These are phyloP conservation scores for Boletellus ananas DNA, from an alignment of 768 basidiomycete genomes.

Conservation along the genomic window DNA sequence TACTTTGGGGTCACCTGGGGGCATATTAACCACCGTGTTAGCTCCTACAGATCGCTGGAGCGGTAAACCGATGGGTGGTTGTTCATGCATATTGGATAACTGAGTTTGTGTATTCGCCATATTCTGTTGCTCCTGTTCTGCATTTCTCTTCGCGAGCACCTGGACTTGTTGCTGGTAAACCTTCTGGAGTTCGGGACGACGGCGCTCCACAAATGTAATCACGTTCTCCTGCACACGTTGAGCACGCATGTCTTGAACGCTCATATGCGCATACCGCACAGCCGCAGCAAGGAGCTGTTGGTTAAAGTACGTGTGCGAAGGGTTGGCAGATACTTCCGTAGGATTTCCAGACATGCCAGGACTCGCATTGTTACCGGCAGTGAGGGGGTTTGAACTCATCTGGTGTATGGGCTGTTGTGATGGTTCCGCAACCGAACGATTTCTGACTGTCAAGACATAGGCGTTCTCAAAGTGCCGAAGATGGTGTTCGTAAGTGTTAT, in stretches of 20 bases:
- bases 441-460: conserved; percentile 42
- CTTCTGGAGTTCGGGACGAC: conserved; percentile 37
- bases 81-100: conserved; percentile 22
- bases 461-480: conserved; percentile 54
- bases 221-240: conserved; percentile 46
- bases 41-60: conserved; percentile 16
- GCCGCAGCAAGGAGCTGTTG: conserved; percentile 42
- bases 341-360: conserved; percentile 13
- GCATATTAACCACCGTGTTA: conserved; percentile 10
- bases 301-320: conserved; percentile 5
- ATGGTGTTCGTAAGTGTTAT: conserved; percentile 57
- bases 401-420: conserved; percentile 14
- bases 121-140: conserved; percentile 23
- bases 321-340: conserved; percentile 18
- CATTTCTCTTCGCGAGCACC: conserved; percentile 16
- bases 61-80: conserved; percentile 7
- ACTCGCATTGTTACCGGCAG: conserved; percentile 8
- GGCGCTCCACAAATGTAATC: conserved; percentile 53
- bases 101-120: conserved; percentile 16
- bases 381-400: conserved; percentile 10
- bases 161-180: conserved; percentile 26
- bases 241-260: conserved; percentile 49
- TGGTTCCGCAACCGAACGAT: conserved; percentile 12
- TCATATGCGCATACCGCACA: conserved; percentile 44
- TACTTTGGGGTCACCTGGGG: conserved; percentile 18